Percentiles rank a stretch among this genome's conserved stretches.
Evolutionary conservation across 1,284 basidiomycete genomes (phyloP).

Genomic region (Ganoderma resinaceum): DNA sequence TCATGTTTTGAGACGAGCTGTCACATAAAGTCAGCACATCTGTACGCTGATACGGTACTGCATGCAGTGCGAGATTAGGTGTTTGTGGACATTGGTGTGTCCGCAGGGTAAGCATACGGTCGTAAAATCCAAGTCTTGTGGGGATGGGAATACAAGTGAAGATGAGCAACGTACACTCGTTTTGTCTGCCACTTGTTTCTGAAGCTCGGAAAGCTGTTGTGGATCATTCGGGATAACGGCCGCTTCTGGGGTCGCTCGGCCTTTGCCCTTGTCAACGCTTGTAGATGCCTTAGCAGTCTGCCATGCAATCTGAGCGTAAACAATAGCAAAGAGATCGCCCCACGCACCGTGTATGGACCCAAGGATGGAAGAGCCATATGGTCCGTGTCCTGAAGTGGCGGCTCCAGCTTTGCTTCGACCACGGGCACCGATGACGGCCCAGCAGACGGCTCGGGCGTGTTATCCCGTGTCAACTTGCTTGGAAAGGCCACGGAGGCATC

Average conservation of each 20-base stretch:
- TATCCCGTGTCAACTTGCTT: not conserved
- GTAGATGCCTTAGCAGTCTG: not conserved
- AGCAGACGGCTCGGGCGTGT: constrained; percentile 12
- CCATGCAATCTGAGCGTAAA: not conserved
- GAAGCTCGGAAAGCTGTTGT: constrained; percentile 19
- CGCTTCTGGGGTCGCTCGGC: constrained; percentile 13
- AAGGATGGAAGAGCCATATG: not conserved
- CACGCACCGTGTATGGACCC: constrained; percentile 12
- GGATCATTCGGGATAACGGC: not conserved
- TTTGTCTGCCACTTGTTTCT: constrained; percentile 25
- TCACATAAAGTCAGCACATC: constrained; percentile 34
- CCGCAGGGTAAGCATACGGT: not conserved
- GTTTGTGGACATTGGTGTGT: not conserved
- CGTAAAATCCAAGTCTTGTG: not conserved
- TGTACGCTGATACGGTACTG: not conserved
- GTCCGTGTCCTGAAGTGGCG: constrained; percentile 5
- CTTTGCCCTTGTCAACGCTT: constrained; percentile 29
- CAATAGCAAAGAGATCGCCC: not conserved
- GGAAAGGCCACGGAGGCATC: not conserved
- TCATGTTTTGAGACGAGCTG: constrained; percentile 56
- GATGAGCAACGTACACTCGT: constrained; percentile 27
- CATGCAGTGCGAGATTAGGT: not conserved
- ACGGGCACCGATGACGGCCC: constrained; percentile 10
- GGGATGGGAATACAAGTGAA: not conserved
- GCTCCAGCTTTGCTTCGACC: not conserved